Percentiles rank a stretch among this genome's conserved stretches.
phyloP scores from a whole-genome alignment of 208 protist genomes.

The Trypanosoma congolense region DNA sequence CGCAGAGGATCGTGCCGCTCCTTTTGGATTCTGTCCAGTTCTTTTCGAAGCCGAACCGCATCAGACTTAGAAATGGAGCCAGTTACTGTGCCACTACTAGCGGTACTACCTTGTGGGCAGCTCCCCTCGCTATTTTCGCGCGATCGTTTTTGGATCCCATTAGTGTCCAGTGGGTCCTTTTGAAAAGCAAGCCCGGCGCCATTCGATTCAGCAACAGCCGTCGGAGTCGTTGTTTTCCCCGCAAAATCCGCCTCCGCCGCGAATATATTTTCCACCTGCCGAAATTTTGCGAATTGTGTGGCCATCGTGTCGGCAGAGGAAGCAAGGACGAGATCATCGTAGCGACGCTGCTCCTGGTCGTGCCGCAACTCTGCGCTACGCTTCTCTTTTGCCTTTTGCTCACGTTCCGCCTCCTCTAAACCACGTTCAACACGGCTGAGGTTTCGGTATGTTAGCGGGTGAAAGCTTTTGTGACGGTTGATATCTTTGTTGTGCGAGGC shows the following conservation, averaged over 20 bases:
- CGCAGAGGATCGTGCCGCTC: constrained; percentile 58
- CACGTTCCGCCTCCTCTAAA: constrained; percentile 35
- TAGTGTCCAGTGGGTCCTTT: constrained; percentile 13
- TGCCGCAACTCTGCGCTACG: constrained; percentile 46
- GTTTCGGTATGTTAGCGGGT: constrained; percentile 76
- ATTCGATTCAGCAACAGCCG: background rate
- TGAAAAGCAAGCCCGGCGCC: constrained; percentile 11
- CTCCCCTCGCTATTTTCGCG: background rate
- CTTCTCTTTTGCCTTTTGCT: constrained; percentile 30
- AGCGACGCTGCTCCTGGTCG: constrained; percentile 75
- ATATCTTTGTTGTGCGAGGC: constrained; percentile 83
- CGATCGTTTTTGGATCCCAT: background rate
- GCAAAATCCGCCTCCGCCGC: constrained; percentile 27
- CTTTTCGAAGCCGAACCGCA: constrained; percentile 45
- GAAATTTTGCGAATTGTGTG: constrained; percentile 36
- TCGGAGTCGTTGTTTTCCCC: background rate
- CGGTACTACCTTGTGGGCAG: no score
- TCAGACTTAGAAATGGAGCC: constrained; percentile 55
- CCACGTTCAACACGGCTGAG: constrained; percentile 64
- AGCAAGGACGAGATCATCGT: constrained; percentile 57
- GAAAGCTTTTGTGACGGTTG: constrained; percentile 88
- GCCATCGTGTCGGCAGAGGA: constrained; percentile 22
- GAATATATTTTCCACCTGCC: constrained; percentile 67
- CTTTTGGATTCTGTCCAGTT: constrained; percentile 66
- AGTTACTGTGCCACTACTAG: constrained; percentile 19